Evolutionary conservation across 352 stramenopile genomes (phyloP).

Genomic region (Phytophthora vignae): DNA sequence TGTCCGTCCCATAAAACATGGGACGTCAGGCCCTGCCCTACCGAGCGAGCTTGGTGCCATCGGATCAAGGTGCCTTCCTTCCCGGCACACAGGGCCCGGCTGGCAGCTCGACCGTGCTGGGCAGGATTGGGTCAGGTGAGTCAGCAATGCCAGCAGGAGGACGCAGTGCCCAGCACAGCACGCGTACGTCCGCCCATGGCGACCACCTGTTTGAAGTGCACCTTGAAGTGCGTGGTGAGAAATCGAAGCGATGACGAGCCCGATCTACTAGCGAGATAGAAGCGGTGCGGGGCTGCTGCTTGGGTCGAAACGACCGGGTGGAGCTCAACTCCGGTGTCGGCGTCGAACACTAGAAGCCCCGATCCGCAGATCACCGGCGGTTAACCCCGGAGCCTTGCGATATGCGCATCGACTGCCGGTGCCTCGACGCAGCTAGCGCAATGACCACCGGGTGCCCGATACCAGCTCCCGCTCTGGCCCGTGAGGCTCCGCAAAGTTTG

Average conservation of each 20-base stretch:
- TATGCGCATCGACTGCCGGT: not conserved
- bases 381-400: not conserved
- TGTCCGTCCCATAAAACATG: too few species aligned
- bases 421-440: too few species aligned
- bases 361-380: not conserved
- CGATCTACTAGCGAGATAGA: slow-evolving; percentile 8
- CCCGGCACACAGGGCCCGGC: too few species aligned
- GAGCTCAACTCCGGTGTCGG: not conserved
- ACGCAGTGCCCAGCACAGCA: too few species aligned
- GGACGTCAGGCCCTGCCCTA: too few species aligned
- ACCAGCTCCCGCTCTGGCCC: too few species aligned
- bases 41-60: too few species aligned
- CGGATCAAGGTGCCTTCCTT: too few species aligned
- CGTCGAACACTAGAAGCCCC: not conserved
- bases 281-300: slow-evolving; percentile 4
- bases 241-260: slow-evolving; percentile 15
- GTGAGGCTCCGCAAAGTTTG: not conserved
- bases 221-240: slow-evolving; percentile 13
- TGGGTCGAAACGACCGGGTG: not conserved
- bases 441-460: too few species aligned
- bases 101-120: too few species aligned
- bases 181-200: too few species aligned
- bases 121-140: slow-evolving; percentile 8
- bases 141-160: too few species aligned
- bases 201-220: slow-evolving; percentile 11